Percentiles rank a stretch among this genome's conserved stretches.
These are phyloP conservation scores for Tulasnella sp. DNA, from an alignment of 768 basidiomycete genomes.

Conservation along the genomic window DNA sequence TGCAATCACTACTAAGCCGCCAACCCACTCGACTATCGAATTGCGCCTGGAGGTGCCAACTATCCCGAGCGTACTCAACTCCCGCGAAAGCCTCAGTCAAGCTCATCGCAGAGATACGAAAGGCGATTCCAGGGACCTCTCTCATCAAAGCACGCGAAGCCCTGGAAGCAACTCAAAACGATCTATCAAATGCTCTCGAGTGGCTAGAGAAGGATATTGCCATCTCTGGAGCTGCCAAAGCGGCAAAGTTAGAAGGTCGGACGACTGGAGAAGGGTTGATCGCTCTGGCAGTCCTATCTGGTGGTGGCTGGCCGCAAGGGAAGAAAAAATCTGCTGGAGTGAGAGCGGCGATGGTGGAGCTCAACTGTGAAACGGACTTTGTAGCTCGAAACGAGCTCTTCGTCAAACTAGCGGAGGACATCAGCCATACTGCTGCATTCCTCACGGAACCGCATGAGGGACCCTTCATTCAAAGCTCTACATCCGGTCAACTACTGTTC, in stretches of 20 bases:
- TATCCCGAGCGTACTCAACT: too few species aligned
- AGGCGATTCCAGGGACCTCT: slow-evolving; percentile 52
- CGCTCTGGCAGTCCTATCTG: slow-evolving; percentile 61
- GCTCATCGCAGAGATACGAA: slow-evolving; percentile 79
- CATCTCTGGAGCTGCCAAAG: slow-evolving; percentile 63
- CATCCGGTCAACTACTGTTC: slow-evolving; percentile 34
- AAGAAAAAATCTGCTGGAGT: slow-evolving; percentile 37
- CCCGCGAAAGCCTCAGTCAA: slow-evolving; percentile 32
- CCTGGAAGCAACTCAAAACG: slow-evolving; percentile 59
- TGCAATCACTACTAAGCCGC: too few species aligned
- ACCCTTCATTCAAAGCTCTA: background rate
- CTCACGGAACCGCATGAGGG: slow-evolving; percentile 38
- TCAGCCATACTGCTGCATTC: slow-evolving; percentile 76
- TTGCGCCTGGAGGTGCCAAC: too few species aligned
- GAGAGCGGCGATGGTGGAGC: slow-evolving; percentile 78
- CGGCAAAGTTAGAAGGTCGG: slow-evolving; percentile 72
- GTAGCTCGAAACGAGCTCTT: slow-evolving; percentile 83
- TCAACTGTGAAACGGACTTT: slow-evolving; percentile 97
- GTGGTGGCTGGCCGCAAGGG: slow-evolving; percentile 37
- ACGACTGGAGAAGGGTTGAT: slow-evolving; percentile 69
- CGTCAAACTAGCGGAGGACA: slow-evolving; percentile 58
- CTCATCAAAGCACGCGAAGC: slow-evolving; percentile 85
- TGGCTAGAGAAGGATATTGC: slow-evolving; percentile 75
- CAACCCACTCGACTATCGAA: too few species aligned
- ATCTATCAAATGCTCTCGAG: slow-evolving; percentile 58